Conservation (phyloP, 768 basidiomycete genomes). For the Lyophyllum decastes region DNA sequence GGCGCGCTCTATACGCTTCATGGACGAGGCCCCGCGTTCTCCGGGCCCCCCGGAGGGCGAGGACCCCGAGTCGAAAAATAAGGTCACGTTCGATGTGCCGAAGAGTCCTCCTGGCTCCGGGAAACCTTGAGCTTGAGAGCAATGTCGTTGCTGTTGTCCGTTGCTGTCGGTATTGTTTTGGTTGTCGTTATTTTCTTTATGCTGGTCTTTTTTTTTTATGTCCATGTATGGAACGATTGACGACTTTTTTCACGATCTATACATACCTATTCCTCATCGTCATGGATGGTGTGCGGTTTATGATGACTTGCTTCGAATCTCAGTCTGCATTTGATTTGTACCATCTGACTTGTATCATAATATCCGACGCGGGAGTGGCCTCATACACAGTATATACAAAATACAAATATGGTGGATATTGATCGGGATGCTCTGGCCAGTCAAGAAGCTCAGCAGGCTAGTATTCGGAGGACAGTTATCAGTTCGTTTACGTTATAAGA, state of each 20-base stretch:
- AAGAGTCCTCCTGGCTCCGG: not conserved
- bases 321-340: not conserved
- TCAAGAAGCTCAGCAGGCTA: too few species aligned
- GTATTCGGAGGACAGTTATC: too few species aligned
- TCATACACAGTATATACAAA: too few species aligned
- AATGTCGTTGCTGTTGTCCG: too few species aligned
- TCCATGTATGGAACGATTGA: not conserved
- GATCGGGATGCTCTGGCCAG: too few species aligned
- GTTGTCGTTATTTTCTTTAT: not conserved
- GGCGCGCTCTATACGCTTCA: slow-evolving; percentile 44
- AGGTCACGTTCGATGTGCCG: slow-evolving; percentile 9
- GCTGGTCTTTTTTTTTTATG: not conserved
- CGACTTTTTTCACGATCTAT: not conserved
- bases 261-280: not conserved
- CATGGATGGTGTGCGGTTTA: not conserved
- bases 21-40: slow-evolving; percentile 19
- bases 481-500: too few species aligned
- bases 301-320: not conserved
- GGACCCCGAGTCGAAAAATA: slow-evolving; percentile 6
- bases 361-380: too few species aligned
- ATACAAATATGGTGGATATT: too few species aligned
- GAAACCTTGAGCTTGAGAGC: not conserved
- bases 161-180: not conserved
- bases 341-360: not conserved
- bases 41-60: not conserved